Evolutionary conservation across 2,329 filamentous ascomycete genomes (phyloP), one percentile per base, ranked within the genome.

Genomic region (Nothopassalora personata): DNA sequence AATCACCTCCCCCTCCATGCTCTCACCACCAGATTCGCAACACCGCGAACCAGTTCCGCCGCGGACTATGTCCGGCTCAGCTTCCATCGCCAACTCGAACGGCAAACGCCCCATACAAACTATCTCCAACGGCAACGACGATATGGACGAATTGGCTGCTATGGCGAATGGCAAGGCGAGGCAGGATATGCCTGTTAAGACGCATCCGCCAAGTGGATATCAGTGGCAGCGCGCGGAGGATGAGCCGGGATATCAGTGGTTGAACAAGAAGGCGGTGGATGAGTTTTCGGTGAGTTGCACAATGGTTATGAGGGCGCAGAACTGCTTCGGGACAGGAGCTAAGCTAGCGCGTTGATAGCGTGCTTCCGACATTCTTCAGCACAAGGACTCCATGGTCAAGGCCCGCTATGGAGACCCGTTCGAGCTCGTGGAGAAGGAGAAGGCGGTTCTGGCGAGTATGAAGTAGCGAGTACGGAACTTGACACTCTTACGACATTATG

Each of bases 1-100:
- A 27, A 11, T 30, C 46, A 31, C 46, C 46, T 62, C 57, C 54
- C 57, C 53, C 52, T 73, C 75, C n/a, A 79, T 83, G 60, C 76
- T 83, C 56, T 83, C 81, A 9, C 82, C 82, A 36, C 81, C 82
- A 27, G 78, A 79, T 56, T 83, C 81, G 1, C 81, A 83, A 66
- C 71, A 68, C 31, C 66, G 65, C 69, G 55, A 63, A 30, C 28
- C 34, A 11, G 3, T 2, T 23, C 23, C 23, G 23, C 23, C 23
- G 23, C 50, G 48, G 15, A 55, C 30, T 45, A 52, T 66, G 64
- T 66, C 65, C 13, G 62, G 62, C 10, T 61, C 62, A 48, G 57
- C 67, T 5, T 66, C 64, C 28, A 58, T 66, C 30, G 66, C 70
- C 28, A 74, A 74, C 54, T 70, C 71, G 28, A 74, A 74, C 64